Evolutionary conservation across 1,284 basidiomycete genomes (phyloP), one percentile per base, ranked within the genome.

Genomic region (Amylostereum chailletii): DNA sequence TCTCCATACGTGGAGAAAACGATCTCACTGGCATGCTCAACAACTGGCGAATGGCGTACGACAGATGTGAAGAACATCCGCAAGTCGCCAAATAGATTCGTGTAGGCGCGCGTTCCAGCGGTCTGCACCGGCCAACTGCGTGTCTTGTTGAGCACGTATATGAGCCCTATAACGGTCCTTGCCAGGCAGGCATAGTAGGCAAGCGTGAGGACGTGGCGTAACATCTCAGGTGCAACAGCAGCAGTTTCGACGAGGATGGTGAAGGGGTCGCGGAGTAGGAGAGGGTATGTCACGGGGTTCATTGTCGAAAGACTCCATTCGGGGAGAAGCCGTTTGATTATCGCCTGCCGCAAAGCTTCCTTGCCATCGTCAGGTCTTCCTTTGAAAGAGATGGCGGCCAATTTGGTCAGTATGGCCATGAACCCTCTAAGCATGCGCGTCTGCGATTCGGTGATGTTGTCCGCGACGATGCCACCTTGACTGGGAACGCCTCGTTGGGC

Each of bases 171-270:
- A 58, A 91, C 86, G 0, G 83, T 83, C 5, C 92, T 82, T 0
- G 90, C 87, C 31, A 97, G 75, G 57, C 86, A 86, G 5, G 90
- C 89, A 61, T 94, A 94, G 67, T 94, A 97, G 2, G 86, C 79
- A 58, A 95, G 75, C 42, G 89, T 75, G 31, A 92, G 77, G 45
- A 94, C 84, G 57, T 94, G 85, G 33, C 85, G 81, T 34, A 97
- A 76, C 61, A 92, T 86, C 51, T 93, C 90, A 0, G 92, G 93
- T 0, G 87, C 83, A 33, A 95, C 83, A 2, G 90, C 86, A 0
- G 93, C 92, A 0, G 86, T 83, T 66, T 97, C 92, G 27, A 94
- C 76, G 11, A 97, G 75, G 42, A 94, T 78, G 2, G 86, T 85
- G 57, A 96, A 83, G 0, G 94, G 93, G 61, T 95, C 89, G 19